phyloP scores from a whole-genome alignment of 2,329 filamentous ascomycete species.

The Trichophyton verrucosum region DNA sequence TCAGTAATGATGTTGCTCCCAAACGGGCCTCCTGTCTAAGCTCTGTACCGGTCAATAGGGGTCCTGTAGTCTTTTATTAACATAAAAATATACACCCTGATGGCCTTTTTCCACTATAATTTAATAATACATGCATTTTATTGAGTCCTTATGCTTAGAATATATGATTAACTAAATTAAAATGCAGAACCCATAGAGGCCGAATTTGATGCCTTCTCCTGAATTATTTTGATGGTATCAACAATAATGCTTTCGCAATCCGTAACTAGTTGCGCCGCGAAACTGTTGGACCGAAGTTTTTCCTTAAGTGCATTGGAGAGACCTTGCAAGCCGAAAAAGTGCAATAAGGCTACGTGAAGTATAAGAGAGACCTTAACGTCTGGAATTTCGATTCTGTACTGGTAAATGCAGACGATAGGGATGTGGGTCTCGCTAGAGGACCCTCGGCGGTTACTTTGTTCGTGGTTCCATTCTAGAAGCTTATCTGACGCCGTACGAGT shows the following conservation, averaged over 20 bases:
- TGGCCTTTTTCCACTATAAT: too few relatives aligned
- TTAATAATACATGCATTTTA: too few relatives aligned
- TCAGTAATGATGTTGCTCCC: background rate
- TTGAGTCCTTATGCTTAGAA: background rate
- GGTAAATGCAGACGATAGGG: background rate
- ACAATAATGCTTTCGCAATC: background rate
- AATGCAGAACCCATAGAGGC: background rate
- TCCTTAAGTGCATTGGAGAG: background rate
- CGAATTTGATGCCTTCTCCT: background rate
- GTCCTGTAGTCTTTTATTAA: background rate
- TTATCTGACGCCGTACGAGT: background rate
- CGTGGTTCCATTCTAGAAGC: background rate
- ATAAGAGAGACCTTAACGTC: background rate
- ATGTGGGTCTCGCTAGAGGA: background rate
- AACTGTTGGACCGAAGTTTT: background rate
- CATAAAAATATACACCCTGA: background rate
- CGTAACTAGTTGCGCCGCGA: background rate
- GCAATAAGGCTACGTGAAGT: background rate
- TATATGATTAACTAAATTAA: background rate
- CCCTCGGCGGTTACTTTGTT: background rate
- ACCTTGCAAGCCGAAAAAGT: background rate
- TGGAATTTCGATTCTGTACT: background rate
- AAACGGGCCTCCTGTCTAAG: background rate
- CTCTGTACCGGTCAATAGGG: background rate
- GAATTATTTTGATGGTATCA: background rate